phyloP scores from a whole-genome alignment of 108 stramenopile species.

The Nitzschia inconspicua region DNA sequence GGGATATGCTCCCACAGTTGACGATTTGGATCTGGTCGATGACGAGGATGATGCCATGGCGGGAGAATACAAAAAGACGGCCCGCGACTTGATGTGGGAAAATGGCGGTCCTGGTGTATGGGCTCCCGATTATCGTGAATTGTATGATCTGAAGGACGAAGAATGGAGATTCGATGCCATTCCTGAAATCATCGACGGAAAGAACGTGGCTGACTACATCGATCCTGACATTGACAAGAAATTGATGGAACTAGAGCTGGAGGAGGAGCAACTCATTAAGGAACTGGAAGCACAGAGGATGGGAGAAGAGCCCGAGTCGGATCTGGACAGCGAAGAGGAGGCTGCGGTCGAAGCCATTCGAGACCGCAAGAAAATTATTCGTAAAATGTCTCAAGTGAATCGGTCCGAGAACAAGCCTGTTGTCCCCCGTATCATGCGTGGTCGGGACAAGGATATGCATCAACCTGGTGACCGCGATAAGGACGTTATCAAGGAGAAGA shows the following conservation, averaged over 20 bases:
- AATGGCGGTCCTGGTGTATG: conserved; percentile 98
- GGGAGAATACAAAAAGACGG: conserved; percentile 69
- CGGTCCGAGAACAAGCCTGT: conserved; percentile 65
- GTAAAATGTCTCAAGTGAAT: conserved; percentile 50
- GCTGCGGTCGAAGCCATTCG: conserved; percentile 78
- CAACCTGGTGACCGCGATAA: conserved; percentile 54
- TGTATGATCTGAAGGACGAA: conserved; percentile 90
- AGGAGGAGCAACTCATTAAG: conserved; percentile 83
- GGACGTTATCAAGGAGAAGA: conserved; percentile 55
- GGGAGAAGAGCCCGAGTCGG: conserved; percentile 80
- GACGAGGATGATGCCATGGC: conserved; percentile 41
- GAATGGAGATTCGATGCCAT: conserved; percentile 94
- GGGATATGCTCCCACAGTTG: conserved; percentile 71
- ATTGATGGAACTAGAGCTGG: conserved; percentile 83
- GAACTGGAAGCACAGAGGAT: conserved; percentile 80
- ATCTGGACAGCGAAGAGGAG: conserved; percentile 78
- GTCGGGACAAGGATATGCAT: conserved; percentile 67
- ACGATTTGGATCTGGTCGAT: conserved; percentile 46
- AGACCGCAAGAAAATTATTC: conserved; percentile 63
- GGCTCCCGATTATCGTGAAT: conserved; percentile 92
- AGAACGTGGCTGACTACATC: conserved; percentile 96
- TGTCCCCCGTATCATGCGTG: conserved; percentile 64
- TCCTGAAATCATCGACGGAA: conserved; percentile 98
- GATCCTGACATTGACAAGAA: conserved; percentile 90
- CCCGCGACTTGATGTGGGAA: conserved; percentile 95